Percentiles rank a stretch among this genome's conserved stretches.
Conservation (phyloP, 177 flowering plant genomes). For the Vitis hybrid region DNA sequence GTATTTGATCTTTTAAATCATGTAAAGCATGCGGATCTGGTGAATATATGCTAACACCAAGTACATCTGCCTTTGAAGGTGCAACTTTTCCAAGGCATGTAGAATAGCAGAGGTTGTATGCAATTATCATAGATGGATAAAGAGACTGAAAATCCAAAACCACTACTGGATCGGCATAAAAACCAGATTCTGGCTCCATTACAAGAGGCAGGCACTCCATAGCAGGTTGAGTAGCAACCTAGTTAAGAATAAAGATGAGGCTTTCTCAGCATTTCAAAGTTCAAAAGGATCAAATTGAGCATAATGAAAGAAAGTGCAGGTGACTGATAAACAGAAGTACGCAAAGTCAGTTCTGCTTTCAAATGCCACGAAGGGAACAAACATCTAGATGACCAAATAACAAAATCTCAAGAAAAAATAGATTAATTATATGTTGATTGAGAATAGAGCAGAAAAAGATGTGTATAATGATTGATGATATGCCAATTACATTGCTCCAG, state of each 20-base stretch:
- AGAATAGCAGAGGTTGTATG: slow-evolving; percentile 92
- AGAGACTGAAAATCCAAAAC: slow-evolving; percentile 98
- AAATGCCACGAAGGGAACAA: too few species aligned
- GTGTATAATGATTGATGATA: too few species aligned
- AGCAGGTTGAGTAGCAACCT: slow-evolving; percentile 99
- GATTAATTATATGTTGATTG: too few species aligned
- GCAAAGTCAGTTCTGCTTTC: too few species aligned
- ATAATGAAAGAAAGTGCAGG: background rate
- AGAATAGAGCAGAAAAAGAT: too few species aligned
- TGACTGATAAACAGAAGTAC: too few species aligned
- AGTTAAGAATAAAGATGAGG: background rate
- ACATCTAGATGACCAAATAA: too few species aligned
- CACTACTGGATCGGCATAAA: slow-evolving; percentile 92
- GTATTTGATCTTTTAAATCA: slow-evolving; percentile 48
- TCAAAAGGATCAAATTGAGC: background rate
- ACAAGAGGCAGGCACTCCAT: slow-evolving; percentile 99
- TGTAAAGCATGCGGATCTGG: slow-evolving; percentile 51
- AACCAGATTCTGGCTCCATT: slow-evolving; percentile 98
- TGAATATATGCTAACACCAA: slow-evolving; percentile 79
- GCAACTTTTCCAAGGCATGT: slow-evolving; percentile 85
- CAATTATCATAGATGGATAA: slow-evolving; percentile 98
- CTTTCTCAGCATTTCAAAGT: background rate
- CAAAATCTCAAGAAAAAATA: too few species aligned
- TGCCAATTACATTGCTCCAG: too few species aligned
- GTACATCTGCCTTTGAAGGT: slow-evolving; percentile 59